phyloP scores from a whole-genome alignment of 257 asterid species.

The Lantana camara region DNA sequence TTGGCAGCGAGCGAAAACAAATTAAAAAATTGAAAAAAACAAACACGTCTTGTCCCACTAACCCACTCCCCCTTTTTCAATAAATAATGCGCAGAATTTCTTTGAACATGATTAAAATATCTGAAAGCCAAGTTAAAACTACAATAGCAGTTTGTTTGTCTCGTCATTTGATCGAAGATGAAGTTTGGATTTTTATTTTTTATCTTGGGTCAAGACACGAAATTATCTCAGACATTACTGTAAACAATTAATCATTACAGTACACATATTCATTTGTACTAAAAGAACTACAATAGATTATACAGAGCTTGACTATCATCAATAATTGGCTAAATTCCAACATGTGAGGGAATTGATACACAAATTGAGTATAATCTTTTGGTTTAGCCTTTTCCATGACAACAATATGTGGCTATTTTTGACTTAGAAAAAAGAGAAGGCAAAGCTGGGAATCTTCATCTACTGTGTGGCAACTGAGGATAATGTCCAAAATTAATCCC shows the following conservation, averaged over 20 bases:
- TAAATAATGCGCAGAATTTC: constrained; percentile 23
- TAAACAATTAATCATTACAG: background rate
- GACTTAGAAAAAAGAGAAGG: background rate
- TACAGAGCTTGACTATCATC: constrained; percentile 15
- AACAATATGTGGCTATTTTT: constrained; percentile 14
- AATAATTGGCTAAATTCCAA: constrained; percentile 29
- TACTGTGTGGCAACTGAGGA: constrained; percentile 49
- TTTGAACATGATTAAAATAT: constrained; percentile 14
- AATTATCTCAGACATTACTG: background rate
- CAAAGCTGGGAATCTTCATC: constrained; percentile 36
- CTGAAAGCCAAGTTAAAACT: constrained; percentile 17
- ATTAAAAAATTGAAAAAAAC: too few species aligned
- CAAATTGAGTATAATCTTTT: constrained; percentile 23
- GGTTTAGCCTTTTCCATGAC: background rate
- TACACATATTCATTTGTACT: background rate
- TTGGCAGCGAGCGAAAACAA: too few species aligned
- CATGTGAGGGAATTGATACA: constrained; percentile 18
- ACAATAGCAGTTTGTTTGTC: constrained; percentile 5
- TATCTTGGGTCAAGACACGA: too few species aligned
- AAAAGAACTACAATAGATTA: background rate
- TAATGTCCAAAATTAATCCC: constrained; percentile 43
- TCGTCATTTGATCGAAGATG: too few species aligned
- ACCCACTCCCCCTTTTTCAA: too few species aligned
- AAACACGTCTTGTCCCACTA: too few species aligned
- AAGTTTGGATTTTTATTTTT: too few species aligned